Evolutionary conservation across 1,284 basidiomycete species (phyloP), one percentile per base, ranked within the genome.

Genomic region (Cryptococcus depauperatus): DNA sequence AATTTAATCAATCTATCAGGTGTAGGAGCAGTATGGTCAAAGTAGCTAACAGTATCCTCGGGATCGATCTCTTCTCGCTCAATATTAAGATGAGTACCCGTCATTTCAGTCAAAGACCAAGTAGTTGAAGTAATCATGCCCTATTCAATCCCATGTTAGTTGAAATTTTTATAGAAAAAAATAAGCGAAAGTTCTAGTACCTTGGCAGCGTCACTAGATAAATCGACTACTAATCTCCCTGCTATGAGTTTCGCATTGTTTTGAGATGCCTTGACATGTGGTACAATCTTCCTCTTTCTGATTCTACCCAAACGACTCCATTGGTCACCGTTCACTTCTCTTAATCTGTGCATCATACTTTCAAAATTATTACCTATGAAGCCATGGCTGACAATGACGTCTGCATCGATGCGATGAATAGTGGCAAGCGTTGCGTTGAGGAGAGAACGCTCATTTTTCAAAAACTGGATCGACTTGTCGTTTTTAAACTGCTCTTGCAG

Each of bases 91-190:
- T 95, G 86, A 0, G 90, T 89, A 52, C 78, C 79, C 70, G 85
- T 89, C 88, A 96, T 97, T 70, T 98, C 95, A 8, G 88, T 92
- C 46, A 98, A 74, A 2, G 92, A 95, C 95, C 95, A 99, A 1
- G 93, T 97, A 22, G 84, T 95, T 10, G 88, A 98, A 16, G 82
- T 73, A 59, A 96, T 93, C 86, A 93, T 92, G 30, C 84, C 82
- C 86, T 90, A 47, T 16, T 18, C 11, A 4, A 13, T 32, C n/a
- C 19, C 18, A 18, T 11, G 13, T 34, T 28, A 37, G 27, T 37
- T 39, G 33, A 9, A 19, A 10, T 0, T n/a, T 46, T 32, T n/a
- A n/a, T n/a, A 18, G 25, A 9, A 18, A 11, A 10, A n/a, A 22
- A 28, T 16, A 19, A 37, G 18, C 30, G 11, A 22, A 50, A n/a